These are phyloP conservation scores for Phylloboletellus chloephorus DNA, from an alignment of 1,284 basidiomycete species.

Conservation along the genomic window DNA sequence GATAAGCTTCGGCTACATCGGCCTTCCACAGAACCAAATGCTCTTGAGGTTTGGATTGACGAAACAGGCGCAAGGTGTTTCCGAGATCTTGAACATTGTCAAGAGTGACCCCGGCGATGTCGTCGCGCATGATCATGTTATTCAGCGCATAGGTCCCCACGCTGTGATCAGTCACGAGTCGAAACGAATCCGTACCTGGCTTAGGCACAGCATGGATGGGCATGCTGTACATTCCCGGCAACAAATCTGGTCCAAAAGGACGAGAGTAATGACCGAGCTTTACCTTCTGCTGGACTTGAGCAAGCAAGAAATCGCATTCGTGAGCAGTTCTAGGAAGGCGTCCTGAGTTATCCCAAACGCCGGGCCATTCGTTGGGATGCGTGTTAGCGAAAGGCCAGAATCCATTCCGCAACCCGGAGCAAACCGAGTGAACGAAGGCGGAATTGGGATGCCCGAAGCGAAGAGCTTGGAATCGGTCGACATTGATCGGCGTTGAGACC, in stretches of 20 bases:
- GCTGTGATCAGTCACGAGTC: constrained; percentile 38
- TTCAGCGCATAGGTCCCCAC: constrained; percentile 34
- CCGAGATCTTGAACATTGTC: constrained; percentile 29
- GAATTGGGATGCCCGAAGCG: constrained; percentile 30
- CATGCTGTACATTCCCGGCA: constrained; percentile 43
- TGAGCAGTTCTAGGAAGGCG: constrained; percentile 31
- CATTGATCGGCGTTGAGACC: constrained; percentile 33
- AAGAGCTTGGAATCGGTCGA: constrained; percentile 25
- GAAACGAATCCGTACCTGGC: constrained; percentile 32
- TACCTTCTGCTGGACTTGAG: too few relatives aligned
- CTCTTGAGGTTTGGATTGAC: constrained; percentile 5
- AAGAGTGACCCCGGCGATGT: constrained; percentile 19
- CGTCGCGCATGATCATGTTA: constrained; percentile 29
- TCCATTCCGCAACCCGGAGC: background rate
- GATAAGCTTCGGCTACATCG: constrained; percentile 38
- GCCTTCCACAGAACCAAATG: constrained; percentile 31
- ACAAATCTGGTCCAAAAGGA: constrained; percentile 34
- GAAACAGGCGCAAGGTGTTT: constrained; percentile 10
- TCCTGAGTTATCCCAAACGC: constrained; percentile 9
- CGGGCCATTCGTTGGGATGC: background rate
- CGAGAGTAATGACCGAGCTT: constrained; percentile 32
- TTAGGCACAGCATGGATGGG: constrained; percentile 41
- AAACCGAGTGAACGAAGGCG: constrained; percentile 33
- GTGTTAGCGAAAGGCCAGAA: constrained; percentile 3
- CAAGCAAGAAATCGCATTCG: too few relatives aligned